Evolutionary conservation across 2,329 filamentous ascomycete species (phyloP).

Genomic region (Metarhizium brunneum): DNA sequence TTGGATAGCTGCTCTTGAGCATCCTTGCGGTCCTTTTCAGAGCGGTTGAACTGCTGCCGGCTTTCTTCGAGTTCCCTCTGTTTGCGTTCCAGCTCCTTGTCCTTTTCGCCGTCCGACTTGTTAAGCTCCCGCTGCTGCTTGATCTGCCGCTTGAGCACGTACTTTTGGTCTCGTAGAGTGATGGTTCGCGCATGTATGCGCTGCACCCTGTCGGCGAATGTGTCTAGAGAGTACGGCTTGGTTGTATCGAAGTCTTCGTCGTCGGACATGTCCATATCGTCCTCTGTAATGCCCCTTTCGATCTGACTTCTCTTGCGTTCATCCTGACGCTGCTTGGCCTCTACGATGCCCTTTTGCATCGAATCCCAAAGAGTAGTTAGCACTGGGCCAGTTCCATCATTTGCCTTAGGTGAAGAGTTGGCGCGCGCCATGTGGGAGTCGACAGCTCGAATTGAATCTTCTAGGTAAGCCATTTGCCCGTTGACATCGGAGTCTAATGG

Average conservation of each 20-base stretch:
- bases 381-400: conserved; percentile 47
- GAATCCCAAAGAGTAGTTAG: conserved; percentile 48
- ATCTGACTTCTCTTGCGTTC: conserved; percentile 42
- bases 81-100: conserved; percentile 52
- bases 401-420: conserved; percentile 15
- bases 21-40: conserved; percentile 27
- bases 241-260: conserved; percentile 49
- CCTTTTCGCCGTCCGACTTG: conserved; percentile 65
- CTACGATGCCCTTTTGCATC: conserved; percentile 41
- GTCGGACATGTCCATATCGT: conserved; percentile 53
- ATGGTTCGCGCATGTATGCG: conserved; percentile 70
- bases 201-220: conserved; percentile 71
- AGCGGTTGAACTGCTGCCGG: conserved; percentile 23
- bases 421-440: conserved; percentile 33
- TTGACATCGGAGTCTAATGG: conserved; percentile 48
- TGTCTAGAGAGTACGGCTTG: conserved; percentile 61
- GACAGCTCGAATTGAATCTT: conserved; percentile 46
- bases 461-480: conserved; percentile 60
- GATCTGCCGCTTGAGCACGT: conserved; percentile 81
- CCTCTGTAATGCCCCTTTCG: conserved; percentile 44
- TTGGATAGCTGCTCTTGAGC: conserved; percentile 40
- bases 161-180: conserved; percentile 76
- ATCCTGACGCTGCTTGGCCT: conserved; percentile 43
- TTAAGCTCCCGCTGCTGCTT: conserved; percentile 93
- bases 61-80: conserved; percentile 45